Percentiles rank a stretch among this genome's conserved stretches.
Evolutionary conservation across 805 yeast species (phyloP).

Genomic region (Metschnikowia amazonensis): DNA sequence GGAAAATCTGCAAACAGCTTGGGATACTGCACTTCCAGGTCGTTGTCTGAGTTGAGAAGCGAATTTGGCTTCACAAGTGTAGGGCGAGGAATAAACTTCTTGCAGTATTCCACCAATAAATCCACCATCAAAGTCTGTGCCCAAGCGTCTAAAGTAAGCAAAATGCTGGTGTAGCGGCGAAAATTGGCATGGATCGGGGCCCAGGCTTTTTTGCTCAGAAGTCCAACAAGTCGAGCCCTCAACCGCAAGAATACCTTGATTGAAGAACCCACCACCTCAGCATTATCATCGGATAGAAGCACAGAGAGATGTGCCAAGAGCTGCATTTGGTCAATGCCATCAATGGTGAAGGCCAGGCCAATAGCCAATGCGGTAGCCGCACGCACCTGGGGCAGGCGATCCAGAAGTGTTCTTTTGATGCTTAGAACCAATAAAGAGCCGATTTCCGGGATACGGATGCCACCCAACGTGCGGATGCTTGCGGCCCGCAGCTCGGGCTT

Average conservation of each 20-base stretch:
- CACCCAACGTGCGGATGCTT: slow-evolving; percentile 75
- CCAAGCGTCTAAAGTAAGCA: slow-evolving; percentile 66
- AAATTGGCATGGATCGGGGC: slow-evolving; percentile 70
- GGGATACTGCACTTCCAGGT: slow-evolving; percentile 41
- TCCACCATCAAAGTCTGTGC: slow-evolving; percentile 59
- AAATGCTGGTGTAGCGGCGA: slow-evolving; percentile 49
- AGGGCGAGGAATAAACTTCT: slow-evolving; percentile 58
- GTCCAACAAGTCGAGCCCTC: slow-evolving; percentile 17
- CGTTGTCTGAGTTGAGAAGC: too few relatives aligned
- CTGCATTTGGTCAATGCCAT: slow-evolving; percentile 43
- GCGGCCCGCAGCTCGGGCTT: slow-evolving; percentile 65
- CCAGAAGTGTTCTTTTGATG: slow-evolving; percentile 62
- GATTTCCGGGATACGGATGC: slow-evolving; percentile 78
- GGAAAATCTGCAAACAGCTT: slow-evolving; percentile 28
- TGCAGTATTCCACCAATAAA: slow-evolving; percentile 61
- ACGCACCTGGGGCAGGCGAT: slow-evolving; percentile 74
- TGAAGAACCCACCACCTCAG: slow-evolving; percentile 67
- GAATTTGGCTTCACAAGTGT: slow-evolving; percentile 33
- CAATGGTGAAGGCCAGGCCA: slow-evolving; percentile 46
- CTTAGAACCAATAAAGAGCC: slow-evolving; percentile 75
- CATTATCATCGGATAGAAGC: slow-evolving; percentile 62
- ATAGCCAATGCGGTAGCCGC: slow-evolving; percentile 75
- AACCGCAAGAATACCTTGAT: slow-evolving; percentile 52
- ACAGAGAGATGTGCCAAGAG: slow-evolving; percentile 46
- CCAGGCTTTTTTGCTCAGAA: slow-evolving; percentile 38